These are phyloP conservation scores for Leucocoprinus leucothites DNA, from an alignment of 768 basidiomycete species.

Conservation along the genomic window DNA sequence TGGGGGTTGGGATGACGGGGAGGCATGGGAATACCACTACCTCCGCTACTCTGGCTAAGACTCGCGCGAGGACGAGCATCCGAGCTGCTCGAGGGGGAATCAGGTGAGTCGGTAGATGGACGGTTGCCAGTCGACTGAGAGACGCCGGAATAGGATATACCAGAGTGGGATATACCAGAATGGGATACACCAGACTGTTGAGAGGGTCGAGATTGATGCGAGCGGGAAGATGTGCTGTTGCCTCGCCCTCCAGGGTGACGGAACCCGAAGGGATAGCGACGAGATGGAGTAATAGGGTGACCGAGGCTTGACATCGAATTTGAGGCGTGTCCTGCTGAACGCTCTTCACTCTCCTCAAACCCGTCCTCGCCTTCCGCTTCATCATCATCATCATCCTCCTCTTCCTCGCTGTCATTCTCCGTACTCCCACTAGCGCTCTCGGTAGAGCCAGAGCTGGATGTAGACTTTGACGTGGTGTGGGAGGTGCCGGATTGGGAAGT, in stretches of 20 bases:
- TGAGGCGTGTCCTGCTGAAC: slow-evolving; percentile 63
- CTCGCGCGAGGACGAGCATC: slow-evolving; percentile 24
- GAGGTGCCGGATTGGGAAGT: slow-evolving; percentile 14
- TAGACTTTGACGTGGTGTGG: neutral
- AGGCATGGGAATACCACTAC: slow-evolving; percentile 39
- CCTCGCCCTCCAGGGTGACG: slow-evolving; percentile 38
- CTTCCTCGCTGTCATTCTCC: slow-evolving; percentile 14
- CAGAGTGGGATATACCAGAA: slow-evolving; percentile 10
- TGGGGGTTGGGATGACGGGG: slow-evolving; percentile 31
- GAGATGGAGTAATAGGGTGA: slow-evolving; percentile 57
- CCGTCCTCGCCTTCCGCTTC: slow-evolving; percentile 33
- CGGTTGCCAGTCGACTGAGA: slow-evolving; percentile 63
- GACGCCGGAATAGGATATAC: slow-evolving; percentile 29
- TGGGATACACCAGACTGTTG: slow-evolving; percentile 11
- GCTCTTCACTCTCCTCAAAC: slow-evolving; percentile 42
- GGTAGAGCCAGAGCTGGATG: slow-evolving; percentile 11
- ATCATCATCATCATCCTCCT: slow-evolving; percentile 32
- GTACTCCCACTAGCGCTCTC: slow-evolving; percentile 20
- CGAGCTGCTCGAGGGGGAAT: neutral
- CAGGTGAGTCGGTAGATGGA: slow-evolving; percentile 47
- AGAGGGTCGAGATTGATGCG: slow-evolving; percentile 11
- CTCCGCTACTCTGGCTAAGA: slow-evolving; percentile 27
- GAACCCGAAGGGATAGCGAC: slow-evolving; percentile 66
- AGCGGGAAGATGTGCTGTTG: slow-evolving; percentile 9
- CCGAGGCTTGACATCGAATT: slow-evolving; percentile 87